phyloP scores from a whole-genome alignment of 306 rosid genomes.

The Crotalaria pallida region DNA sequence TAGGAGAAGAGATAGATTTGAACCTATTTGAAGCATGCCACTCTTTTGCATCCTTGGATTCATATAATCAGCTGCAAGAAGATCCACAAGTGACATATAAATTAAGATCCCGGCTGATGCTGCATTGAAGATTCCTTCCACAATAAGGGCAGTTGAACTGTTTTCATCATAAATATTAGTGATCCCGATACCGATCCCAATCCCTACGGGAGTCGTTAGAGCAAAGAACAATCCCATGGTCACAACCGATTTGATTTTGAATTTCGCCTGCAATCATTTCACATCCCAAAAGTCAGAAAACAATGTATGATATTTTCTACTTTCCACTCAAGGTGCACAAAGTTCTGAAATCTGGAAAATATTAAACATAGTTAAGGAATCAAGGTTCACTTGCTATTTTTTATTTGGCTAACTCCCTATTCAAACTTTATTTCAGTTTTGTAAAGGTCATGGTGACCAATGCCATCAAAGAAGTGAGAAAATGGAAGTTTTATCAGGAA shows the following conservation, averaged over 20 bases:
- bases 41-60: conserved; percentile 30
- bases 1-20: conserved; percentile 1
- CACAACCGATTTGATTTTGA: conserved; percentile 14
- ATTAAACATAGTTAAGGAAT: neutral
- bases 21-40: neutral
- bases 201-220: conserved; percentile 51
- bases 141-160: conserved; percentile 41
- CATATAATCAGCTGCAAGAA: conserved; percentile 31
- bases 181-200: conserved; percentile 50
- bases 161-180: conserved; percentile 33
- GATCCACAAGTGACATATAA: conserved; percentile 56
- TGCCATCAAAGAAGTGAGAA: too few relatives aligned
- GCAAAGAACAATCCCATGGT: conserved; percentile 51
- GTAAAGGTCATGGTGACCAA: too few relatives aligned
- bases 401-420: too few relatives aligned
- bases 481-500: too few relatives aligned
- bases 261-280: conserved; percentile 34
- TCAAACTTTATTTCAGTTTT: too few relatives aligned
- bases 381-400: neutral
- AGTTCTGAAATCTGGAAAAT: neutral
- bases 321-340: neutral
- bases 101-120: conserved; percentile 60
- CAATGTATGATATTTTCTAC: neutral
- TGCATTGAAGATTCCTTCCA: conserved; percentile 49
- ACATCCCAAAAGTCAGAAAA: neutral